These are phyloP conservation scores for Eucalyptus cladocalyx DNA, from an alignment of 345 rosid species.

Conservation along the genomic window DNA sequence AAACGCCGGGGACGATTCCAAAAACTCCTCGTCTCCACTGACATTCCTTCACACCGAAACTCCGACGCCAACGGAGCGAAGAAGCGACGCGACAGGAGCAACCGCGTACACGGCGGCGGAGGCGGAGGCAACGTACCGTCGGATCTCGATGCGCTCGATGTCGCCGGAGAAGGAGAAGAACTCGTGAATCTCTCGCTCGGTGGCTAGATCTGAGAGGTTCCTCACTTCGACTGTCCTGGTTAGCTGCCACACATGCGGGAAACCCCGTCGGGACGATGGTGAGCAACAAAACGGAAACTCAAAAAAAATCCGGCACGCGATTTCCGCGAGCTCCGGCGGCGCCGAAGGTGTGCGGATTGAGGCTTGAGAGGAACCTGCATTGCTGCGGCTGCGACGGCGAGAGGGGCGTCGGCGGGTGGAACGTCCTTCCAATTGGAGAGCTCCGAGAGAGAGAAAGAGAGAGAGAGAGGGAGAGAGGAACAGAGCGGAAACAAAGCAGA, in stretches of 20 bases:
- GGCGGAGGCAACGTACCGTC: constrained; percentile 17
- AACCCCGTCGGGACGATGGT: neutral
- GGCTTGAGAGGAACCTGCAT: neutral
- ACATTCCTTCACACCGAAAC: neutral
- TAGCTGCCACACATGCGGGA: neutral
- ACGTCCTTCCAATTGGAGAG: neutral
- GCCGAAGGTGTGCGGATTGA: neutral
- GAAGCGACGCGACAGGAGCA: no score
- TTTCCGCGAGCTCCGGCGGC: neutral
- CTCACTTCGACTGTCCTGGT: constrained; percentile 80
- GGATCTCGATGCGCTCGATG: constrained; percentile 59
- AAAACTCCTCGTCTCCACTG: neutral
- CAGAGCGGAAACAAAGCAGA: neutral
- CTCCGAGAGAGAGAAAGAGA: neutral
- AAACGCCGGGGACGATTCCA: neutral
- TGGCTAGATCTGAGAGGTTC: constrained; percentile 90
- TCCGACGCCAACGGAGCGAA: neutral
- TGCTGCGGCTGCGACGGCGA: neutral
- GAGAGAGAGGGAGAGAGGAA: neutral
- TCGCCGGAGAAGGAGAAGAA: constrained; percentile 97
- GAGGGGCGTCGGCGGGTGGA: neutral
- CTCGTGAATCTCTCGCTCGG: constrained; percentile 95
- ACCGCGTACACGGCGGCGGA: neutral
- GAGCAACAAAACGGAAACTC: neutral
- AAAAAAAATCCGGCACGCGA: neutral